Evolutionary conservation across 805 yeast species (phyloP), one percentile per base, ranked within the genome.

Genomic region (Sugiyamaella qingdaonensis): DNA sequence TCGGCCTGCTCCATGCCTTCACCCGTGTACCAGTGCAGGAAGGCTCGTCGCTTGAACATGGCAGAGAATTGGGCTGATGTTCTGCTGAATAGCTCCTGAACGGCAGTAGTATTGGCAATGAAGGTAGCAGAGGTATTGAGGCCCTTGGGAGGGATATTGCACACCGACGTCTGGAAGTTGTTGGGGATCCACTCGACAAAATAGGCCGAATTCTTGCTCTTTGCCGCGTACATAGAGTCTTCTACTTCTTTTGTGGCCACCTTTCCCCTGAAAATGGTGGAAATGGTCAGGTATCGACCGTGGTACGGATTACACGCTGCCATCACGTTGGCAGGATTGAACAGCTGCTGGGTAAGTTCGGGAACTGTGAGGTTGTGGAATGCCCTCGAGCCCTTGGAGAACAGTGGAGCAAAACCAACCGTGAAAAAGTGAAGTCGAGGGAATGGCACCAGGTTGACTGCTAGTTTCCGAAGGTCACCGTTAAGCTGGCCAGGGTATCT

Each of bases 1-100:
- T 90, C 97, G 78, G 85, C 80, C 74, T 86, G 95, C 65, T 90
- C 97, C 97, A 90, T 91, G 75, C 97, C 97, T 73, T 90, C 97
- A 61, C 85, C 80, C 13, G 95, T 86, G 75, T 90, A 90, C 97
- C 97, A 90, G 72, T 90, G 97, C 73, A 90, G 83, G 82, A 90
- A 90, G 58, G 97, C 97, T 70, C 86, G 86, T 75, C 94, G 85
- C 70, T 88, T 84, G 75, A 88, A 90, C 97, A 90, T 90, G 54
- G 90, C 92, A 65, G 86, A 79, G 72, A 91, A 90, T 74, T 90
- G 97, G 65, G 83, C 87, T 57, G 95, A 92, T 52, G 89, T 85
- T 74, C 97, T 82, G 71, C 85, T 85, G 74, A 91, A 91, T 64
- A 90, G 78, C 71, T 89, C 96, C 73, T 90, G 96, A 65, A 91